Percentiles rank a stretch among this genome's conserved stretches.
Evolutionary conservation across 352 stramenopile species (phyloP).

Genomic region (Globisporangium sylvaticum): DNA sequence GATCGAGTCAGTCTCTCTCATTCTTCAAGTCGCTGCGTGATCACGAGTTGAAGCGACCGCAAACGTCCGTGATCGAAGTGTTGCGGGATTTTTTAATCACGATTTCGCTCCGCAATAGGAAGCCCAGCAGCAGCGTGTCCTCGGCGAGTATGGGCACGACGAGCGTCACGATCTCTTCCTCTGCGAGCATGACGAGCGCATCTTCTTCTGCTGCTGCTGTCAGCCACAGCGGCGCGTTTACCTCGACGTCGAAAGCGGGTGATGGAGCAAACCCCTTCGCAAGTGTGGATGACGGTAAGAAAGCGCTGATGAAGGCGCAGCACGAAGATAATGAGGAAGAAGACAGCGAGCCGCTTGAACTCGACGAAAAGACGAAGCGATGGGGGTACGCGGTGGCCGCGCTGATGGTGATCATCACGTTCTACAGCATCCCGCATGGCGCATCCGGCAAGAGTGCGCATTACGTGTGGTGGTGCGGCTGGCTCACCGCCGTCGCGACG

Average conservation of each 20-base stretch:
- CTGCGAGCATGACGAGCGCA: background rate
- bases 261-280: background rate
- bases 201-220: background rate
- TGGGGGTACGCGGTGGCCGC: slow-evolving; percentile 47
- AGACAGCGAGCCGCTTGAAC: slow-evolving; percentile 16
- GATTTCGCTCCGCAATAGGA: slow-evolving; percentile 17
- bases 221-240: slow-evolving; percentile 4
- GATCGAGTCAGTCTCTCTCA: background rate
- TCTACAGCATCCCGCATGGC: slow-evolving; percentile 55
- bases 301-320: slow-evolving; percentile 11
- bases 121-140: slow-evolving; percentile 5
- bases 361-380: slow-evolving; percentile 22
- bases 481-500: slow-evolving; percentile 95
- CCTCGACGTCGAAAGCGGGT: background rate
- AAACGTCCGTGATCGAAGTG: background rate
- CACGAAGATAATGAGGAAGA: slow-evolving; percentile 11
- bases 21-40: slow-evolving; percentile 1
- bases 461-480: slow-evolving; percentile 98
- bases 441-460: slow-evolving; percentile 51
- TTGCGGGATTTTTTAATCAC: background rate
- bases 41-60: background rate
- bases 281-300: slow-evolving; percentile 13
- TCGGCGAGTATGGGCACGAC: slow-evolving; percentile 7
- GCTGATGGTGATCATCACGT: slow-evolving; percentile 52
- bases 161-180: slow-evolving; percentile 15